Base-by-base conservation (phyloP, 768 basidiomycete species). In the Butyriboletus loyo region DNA sequence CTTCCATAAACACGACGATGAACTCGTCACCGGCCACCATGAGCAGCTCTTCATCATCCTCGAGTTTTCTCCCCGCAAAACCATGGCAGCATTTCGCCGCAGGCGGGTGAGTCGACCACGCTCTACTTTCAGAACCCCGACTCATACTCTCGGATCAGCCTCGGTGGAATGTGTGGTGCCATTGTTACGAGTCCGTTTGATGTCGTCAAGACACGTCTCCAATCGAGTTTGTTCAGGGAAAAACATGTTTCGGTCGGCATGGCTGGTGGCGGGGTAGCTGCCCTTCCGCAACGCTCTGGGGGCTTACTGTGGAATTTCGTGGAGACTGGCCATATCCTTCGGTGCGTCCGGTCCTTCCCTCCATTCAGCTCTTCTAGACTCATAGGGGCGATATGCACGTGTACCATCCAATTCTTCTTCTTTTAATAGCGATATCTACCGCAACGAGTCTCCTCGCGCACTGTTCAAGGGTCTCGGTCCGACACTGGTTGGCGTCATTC, bases 121-220 rank as follows among this genome's bases (percentile, higher is more conserved):
- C 46, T 13, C 2, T 46, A 36, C 35, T 3, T 27, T 32, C 19
- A 30, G 35, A 30, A 35, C 43, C n/a, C 48, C n/a, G 9, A 24
- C 59, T 55, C 27, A 56, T 53, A 34, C 22, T 7, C 14, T 7
- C 14, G 17, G n/a, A 27, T 49, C 50, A 98, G 96, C 21, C 75
- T 98, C 17, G 97, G 96, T 24, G 97, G 95, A 36, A 96, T 98
- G 94, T 92, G 92, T 64, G 97, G 96, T 31, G 94, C 94, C 17
- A 88, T 97, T 53, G 86, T 98, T 4, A 99, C 97, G 0, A 93
- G 92, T 39, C 96, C 97, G 0, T 96, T 99, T 62, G 97, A 99
- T 70, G 93, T 99, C 30, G 94, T 98, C 56, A 98, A 98, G 75
- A 99, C 97, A 38, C 87, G 97, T 4, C 76, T 98, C 7, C 97